phyloP scores from a whole-genome alignment of 2,329 filamentous ascomycete species.

The Westerdykella aurantiaca region DNA sequence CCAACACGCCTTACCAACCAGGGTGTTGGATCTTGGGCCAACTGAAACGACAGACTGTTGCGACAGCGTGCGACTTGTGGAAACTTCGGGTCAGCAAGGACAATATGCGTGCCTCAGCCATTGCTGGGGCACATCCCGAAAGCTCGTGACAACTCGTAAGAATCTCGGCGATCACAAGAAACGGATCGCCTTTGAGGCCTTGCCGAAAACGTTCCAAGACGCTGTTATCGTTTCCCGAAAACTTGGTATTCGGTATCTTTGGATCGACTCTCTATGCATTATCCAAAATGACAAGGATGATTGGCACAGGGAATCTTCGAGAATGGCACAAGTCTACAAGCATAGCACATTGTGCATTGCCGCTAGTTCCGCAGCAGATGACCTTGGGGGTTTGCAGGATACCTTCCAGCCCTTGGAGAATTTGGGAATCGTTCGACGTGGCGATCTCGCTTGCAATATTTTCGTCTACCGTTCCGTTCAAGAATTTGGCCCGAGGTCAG shows the following conservation, averaged over 20 bases:
- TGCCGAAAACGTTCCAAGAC: slow-evolving; percentile 7
- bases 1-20: no score
- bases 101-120: background rate
- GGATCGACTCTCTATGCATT: slow-evolving; percentile 17
- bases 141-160: no score
- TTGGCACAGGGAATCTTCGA: slow-evolving; percentile 12
- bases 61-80: no score
- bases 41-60: no score
- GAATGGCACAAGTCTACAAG: slow-evolving; percentile 19
- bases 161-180: background rate
- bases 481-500: background rate
- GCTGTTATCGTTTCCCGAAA: slow-evolving; percentile 4
- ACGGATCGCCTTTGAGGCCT: background rate
- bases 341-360: slow-evolving; percentile 1
- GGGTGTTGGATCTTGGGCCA: no score
- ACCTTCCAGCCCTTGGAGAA: background rate
- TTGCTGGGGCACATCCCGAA: background rate
- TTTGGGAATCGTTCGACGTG: background rate
- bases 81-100: background rate
- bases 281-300: slow-evolving; percentile 15
- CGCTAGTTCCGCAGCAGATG: background rate
- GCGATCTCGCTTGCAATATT: background rate
- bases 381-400: background rate
- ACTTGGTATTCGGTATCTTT: slow-evolving; percentile 9
- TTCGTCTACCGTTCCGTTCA: background rate